A percentile compares a stretch with the other conserved stretches of the same genome.
Evolutionary conservation across 2,329 filamentous ascomycete species (phyloP).

Genomic region (Incumbomyces delicatus): DNA sequence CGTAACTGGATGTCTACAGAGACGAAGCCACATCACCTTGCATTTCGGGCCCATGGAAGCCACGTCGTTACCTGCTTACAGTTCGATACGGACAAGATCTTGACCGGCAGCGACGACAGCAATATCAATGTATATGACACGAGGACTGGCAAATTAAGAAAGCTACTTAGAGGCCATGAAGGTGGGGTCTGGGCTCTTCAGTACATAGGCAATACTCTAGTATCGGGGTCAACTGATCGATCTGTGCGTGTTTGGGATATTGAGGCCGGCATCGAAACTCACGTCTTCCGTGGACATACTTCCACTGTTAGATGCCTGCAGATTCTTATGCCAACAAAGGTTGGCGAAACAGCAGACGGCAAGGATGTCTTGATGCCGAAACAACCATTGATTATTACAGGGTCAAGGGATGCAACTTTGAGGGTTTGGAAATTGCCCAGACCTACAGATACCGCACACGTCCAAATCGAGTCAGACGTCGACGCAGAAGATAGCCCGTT

Average conservation of each 20-base stretch:
- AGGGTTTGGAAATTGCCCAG: slow-evolving; percentile 90
- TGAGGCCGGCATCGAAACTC: slow-evolving; percentile 79
- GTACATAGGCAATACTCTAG: slow-evolving; percentile 88
- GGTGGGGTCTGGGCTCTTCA: slow-evolving; percentile 96
- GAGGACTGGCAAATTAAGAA: slow-evolving; percentile 76
- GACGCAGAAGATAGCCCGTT: slow-evolving; percentile 77
- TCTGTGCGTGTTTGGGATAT: slow-evolving; percentile 99
- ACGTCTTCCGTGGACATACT: slow-evolving; percentile 95
- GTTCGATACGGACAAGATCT: slow-evolving; percentile 95
- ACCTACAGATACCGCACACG: slow-evolving; percentile 64
- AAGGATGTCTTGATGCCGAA: slow-evolving; percentile 79
- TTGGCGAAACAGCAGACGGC: slow-evolving; percentile 62
- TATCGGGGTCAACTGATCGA: slow-evolving; percentile 91
- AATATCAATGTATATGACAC: slow-evolving; percentile 98
- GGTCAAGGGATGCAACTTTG: slow-evolving; percentile 86
- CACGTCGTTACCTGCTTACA: slow-evolving; percentile 97
- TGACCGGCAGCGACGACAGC: slow-evolving; percentile 94
- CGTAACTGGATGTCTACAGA: slow-evolving; percentile 82
- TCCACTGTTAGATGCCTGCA: slow-evolving; percentile 94
- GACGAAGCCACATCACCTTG: slow-evolving; percentile 78
- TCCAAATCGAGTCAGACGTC: slow-evolving; percentile 66
- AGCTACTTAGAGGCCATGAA: slow-evolving; percentile 82
- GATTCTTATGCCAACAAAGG: slow-evolving; percentile 77
- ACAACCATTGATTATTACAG: slow-evolving; percentile 92
- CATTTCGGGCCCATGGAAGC: slow-evolving; percentile 89